These are phyloP conservation scores for Gentiana dahurica DNA, from an alignment of 257 asterid species.

Conservation along the genomic window DNA sequence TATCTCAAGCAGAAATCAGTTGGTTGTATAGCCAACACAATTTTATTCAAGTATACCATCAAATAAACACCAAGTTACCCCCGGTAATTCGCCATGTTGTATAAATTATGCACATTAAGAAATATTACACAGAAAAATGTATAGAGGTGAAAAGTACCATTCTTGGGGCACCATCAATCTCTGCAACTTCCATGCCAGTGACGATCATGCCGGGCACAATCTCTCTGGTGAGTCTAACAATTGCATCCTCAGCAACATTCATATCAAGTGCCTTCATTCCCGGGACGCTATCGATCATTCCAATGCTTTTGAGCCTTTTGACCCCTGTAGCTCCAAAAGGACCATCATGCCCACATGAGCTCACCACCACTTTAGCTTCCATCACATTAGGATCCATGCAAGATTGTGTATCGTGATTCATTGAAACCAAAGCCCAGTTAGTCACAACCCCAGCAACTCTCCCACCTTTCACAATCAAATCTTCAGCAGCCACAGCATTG, in stretches of 20 bases:
- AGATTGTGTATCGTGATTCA: constrained; percentile 91
- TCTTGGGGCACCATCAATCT: constrained; percentile 87
- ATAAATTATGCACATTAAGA: too few species aligned
- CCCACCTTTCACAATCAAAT: constrained; percentile 64
- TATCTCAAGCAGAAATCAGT: too few species aligned
- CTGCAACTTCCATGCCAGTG: constrained; percentile 97
- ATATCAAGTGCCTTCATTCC: constrained; percentile 96
- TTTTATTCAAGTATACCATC: too few species aligned
- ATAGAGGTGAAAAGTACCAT: constrained; percentile 35
- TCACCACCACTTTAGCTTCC: constrained; percentile 83
- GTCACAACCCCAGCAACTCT: constrained; percentile 86
- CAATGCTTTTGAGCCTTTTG: constrained; percentile 75
- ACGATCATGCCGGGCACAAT: constrained; percentile 93
- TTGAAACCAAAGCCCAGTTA: constrained; percentile 83
- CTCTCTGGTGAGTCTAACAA: constrained; percentile 75
- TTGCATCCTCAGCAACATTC: constrained; percentile 92
- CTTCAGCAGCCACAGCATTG: constrained; percentile 95
- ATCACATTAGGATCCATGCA: constrained; percentile 94
- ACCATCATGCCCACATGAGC: constrained; percentile 96
- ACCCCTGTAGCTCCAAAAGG: constrained; percentile 96
- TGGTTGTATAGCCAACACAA: too few species aligned
- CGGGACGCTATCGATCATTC: constrained; percentile 79
- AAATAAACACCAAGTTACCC: too few species aligned
- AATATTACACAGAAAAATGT: too few species aligned
- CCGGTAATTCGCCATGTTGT: too few species aligned